Percentiles rank a stretch among this genome's conserved stretches.
Conservation (phyloP, 2,329 filamentous ascomycete species). For the Scedosporium minutisporum region DNA sequence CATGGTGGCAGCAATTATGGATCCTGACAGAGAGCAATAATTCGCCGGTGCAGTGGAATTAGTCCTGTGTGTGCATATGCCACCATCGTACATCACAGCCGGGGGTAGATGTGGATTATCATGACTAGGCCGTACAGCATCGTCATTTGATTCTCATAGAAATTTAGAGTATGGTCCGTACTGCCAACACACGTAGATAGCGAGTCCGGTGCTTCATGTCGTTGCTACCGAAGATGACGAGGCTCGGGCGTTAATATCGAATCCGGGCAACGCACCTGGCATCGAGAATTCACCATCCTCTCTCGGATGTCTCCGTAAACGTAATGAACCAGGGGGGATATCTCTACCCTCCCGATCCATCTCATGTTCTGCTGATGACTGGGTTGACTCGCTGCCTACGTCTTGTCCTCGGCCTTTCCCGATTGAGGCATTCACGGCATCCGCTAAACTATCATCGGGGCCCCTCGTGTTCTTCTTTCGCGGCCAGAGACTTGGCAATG, state of each 20-base stretch:
- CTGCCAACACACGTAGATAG: not conserved
- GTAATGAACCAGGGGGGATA: conserved; percentile 26
- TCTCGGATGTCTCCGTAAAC: conserved; percentile 26
- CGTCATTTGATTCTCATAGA: not conserved
- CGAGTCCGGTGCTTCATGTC: not conserved
- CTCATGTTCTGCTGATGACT: conserved; percentile 10
- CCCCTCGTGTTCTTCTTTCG: conserved; percentile 74
- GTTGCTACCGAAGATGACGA: not conserved
- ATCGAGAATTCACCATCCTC: conserved; percentile 32
- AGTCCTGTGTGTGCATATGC: not conserved
- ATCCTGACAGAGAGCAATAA: conserved; percentile 53
- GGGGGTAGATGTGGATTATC: no score
- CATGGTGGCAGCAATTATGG: conserved; percentile 65
- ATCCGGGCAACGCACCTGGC: conserved; percentile 35
- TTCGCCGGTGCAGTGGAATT: not conserved
- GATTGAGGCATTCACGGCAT: not conserved
- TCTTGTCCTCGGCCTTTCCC: conserved; percentile 39
- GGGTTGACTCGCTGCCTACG: conserved; percentile 35
- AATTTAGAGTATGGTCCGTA: no score
- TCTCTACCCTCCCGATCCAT: conserved; percentile 21
- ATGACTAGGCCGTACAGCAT: no score
- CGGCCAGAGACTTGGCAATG: conserved; percentile 73
- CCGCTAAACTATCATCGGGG: conserved; percentile 45
- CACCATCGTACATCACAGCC: no score
- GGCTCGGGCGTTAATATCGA: conserved; percentile 12